phyloP scores from a whole-genome alignment of 495 filamentous ascomycete species.

The Aspergillus bertholletiae region DNA sequence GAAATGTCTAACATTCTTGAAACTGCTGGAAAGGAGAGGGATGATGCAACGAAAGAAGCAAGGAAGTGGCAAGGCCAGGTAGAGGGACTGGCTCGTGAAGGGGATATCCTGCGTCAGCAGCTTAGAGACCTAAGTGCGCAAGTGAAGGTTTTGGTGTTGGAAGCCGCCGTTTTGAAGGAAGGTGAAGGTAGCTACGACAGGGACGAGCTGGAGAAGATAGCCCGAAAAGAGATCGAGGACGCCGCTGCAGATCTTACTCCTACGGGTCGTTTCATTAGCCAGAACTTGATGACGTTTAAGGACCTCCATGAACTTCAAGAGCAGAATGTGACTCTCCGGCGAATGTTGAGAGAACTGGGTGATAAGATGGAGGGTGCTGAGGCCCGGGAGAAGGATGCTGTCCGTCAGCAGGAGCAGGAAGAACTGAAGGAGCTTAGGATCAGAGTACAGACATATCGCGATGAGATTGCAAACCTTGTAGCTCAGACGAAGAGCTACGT shows the following conservation, averaged over 20 bases:
- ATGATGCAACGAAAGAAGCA: constrained; percentile 54
- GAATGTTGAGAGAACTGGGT: constrained; percentile 75
- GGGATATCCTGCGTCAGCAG: constrained; percentile 76
- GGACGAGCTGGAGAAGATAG: constrained; percentile 69
- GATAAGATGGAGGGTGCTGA: constrained; percentile 91
- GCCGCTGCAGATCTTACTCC: constrained; percentile 58
- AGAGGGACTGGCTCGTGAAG: constrained; percentile 66
- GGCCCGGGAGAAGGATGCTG: constrained; percentile 62
- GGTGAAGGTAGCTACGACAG: constrained; percentile 68
- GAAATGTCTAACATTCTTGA: constrained; percentile 73
- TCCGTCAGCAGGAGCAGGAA: constrained; percentile 67
- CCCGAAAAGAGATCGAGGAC: constrained; percentile 61
- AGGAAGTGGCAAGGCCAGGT: constrained; percentile 73
- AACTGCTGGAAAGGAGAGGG: constrained; percentile 50
- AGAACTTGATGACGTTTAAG: constrained; percentile 77
- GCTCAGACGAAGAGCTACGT: constrained; percentile 87
- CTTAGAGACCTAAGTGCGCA: constrained; percentile 89
- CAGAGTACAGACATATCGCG: constrained; percentile 55
- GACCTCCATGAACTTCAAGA: constrained; percentile 81
- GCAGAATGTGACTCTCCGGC: constrained; percentile 80
- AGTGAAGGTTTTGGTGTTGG: constrained; percentile 81
- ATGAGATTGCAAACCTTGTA: constrained; percentile 75
- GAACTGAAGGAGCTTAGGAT: constrained; percentile 67
- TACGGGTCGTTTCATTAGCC: constrained; percentile 82
- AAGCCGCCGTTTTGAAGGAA: constrained; percentile 73